These are phyloP conservation scores for Fraxinus albicans DNA, from an alignment of 305 asterid species.

Conservation along the genomic window DNA sequence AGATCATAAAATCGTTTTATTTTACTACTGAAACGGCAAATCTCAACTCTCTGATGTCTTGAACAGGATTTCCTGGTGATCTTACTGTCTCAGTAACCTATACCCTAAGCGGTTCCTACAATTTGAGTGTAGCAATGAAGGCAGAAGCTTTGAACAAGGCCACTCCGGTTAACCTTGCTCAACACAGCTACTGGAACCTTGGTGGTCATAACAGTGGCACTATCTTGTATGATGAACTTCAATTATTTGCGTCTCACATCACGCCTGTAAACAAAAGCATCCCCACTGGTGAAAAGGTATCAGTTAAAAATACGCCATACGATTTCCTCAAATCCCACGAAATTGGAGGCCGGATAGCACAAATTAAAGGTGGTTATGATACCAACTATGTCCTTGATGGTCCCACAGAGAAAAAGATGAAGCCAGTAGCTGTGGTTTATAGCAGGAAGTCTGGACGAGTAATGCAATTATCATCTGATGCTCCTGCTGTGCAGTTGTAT, in stretches of 20 bases:
- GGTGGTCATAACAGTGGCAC: conserved; percentile 68
- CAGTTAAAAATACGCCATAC: conserved; percentile 53
- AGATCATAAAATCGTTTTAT: neutral
- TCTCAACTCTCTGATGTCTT: neutral
- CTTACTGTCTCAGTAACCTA: conserved; percentile 52
- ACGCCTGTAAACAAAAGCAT: conserved; percentile 53
- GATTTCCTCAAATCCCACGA: conserved; percentile 45
- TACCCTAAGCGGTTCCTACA: conserved; percentile 38
- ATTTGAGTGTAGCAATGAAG: conserved; percentile 48
- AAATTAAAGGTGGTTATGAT: conserved; percentile 60
- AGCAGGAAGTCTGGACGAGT: conserved; percentile 55
- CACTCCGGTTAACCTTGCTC: conserved; percentile 74
- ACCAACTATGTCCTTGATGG: conserved; percentile 72
- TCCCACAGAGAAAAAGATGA: conserved; percentile 26
- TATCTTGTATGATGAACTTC: conserved; percentile 55
- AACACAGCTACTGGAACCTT: conserved; percentile 79
- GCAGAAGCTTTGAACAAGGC: conserved; percentile 62
- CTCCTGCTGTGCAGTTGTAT: conserved; percentile 71
- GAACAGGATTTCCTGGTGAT: conserved; percentile 69
- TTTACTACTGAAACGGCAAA: neutral
- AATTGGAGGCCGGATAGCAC: conserved; percentile 49
- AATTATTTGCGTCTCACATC: conserved; percentile 57
- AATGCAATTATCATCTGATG: conserved; percentile 55
- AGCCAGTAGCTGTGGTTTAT: conserved; percentile 47
- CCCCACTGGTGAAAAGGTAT: conserved; percentile 51